Evolutionary conservation across 169 alveolate genomes (phyloP).

Genomic region (Plasmodium knowlesi): DNA sequence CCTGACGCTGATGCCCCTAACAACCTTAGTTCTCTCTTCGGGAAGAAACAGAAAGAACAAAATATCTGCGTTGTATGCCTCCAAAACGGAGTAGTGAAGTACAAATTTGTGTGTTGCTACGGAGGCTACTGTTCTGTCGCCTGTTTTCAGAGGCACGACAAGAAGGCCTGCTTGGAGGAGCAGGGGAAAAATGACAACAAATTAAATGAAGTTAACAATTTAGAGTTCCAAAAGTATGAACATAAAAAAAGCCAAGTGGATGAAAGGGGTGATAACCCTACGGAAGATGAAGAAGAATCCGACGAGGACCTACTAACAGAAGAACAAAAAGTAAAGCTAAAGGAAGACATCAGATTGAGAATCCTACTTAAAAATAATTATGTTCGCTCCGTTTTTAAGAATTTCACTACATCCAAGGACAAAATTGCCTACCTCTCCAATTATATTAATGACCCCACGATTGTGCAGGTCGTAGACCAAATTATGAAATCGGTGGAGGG

Average conservation of each 20-base stretch:
- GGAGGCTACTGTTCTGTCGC: not conserved
- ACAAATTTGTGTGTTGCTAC: not conserved
- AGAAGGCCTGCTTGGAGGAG: not conserved
- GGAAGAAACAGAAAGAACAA: not conserved
- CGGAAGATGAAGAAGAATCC: conserved; percentile 16
- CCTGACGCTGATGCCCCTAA: not conserved
- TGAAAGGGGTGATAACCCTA: not conserved
- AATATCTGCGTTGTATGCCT: not conserved
- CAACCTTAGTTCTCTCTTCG: not conserved
- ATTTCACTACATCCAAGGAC: conserved; percentile 33
- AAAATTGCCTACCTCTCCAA: conserved; percentile 48
- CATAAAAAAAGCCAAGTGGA: not conserved
- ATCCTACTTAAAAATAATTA: conserved; percentile 49
- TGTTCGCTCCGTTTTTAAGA: conserved; percentile 55
- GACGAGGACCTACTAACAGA: conserved; percentile 19
- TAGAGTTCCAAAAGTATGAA: not conserved
- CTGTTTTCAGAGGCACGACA: not conserved
- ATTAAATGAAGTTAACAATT: not conserved
- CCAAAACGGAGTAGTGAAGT: not conserved
- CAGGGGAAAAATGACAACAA: not conserved
- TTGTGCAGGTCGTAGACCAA: conserved; percentile 69
- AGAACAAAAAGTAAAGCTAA: conserved; percentile 39
- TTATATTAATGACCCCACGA: conserved; percentile 54
- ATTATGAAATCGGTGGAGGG: conserved; percentile 62
- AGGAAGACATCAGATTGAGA: conserved; percentile 41